Conservation (phyloP, 2,329 filamentous ascomycete species). For the Hirsutella thompsonii region DNA sequence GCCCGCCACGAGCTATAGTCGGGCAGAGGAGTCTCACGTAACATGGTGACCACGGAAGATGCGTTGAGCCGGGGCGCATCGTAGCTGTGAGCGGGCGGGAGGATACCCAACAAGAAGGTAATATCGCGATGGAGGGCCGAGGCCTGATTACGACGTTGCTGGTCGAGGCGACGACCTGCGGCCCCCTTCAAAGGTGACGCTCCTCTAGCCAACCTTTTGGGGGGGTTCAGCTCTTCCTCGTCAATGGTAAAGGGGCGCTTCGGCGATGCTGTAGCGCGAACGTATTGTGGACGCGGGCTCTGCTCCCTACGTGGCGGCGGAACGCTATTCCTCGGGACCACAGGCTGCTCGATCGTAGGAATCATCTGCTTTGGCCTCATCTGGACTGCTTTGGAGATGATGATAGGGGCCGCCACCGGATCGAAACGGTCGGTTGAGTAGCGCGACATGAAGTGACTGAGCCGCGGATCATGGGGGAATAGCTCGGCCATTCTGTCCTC, state of each 20-base stretch:
- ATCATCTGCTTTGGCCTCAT: conserved; percentile 51
- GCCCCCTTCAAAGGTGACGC: conserved; percentile 88
- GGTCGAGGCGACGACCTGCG: conserved; percentile 72
- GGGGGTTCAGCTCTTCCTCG: conserved; percentile 61
- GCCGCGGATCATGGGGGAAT: conserved; percentile 76
- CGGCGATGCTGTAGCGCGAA: conserved; percentile 37
- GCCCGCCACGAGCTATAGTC: conserved; percentile 43
- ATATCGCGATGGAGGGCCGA: conserved; percentile 62
- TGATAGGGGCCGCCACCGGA: conserved; percentile 65
- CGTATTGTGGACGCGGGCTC: conserved; percentile 35
- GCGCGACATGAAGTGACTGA: conserved; percentile 63
- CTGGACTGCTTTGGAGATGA: conserved; percentile 71
- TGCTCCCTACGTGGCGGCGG: conserved; percentile 20
- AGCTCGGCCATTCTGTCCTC: conserved; percentile 88
- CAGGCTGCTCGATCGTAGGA: conserved; percentile 39
- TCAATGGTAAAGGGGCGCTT: conserved; percentile 52
- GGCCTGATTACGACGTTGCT: conserved; percentile 52
- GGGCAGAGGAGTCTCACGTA: conserved; percentile 56
- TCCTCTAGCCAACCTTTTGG: conserved; percentile 78
- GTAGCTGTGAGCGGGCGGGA: conserved; percentile 63
- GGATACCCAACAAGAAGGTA: conserved; percentile 54
- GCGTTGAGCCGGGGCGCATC: conserved; percentile 57
- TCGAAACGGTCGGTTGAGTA: conserved; percentile 65
- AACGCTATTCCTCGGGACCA: conserved; percentile 32
- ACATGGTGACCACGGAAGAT: conserved; percentile 56